Percentiles rank a stretch among this genome's conserved stretches.
These are phyloP conservation scores for Fusarium euwallaceae DNA, from an alignment of 2,329 filamentous ascomycete genomes.

Conservation along the genomic window DNA sequence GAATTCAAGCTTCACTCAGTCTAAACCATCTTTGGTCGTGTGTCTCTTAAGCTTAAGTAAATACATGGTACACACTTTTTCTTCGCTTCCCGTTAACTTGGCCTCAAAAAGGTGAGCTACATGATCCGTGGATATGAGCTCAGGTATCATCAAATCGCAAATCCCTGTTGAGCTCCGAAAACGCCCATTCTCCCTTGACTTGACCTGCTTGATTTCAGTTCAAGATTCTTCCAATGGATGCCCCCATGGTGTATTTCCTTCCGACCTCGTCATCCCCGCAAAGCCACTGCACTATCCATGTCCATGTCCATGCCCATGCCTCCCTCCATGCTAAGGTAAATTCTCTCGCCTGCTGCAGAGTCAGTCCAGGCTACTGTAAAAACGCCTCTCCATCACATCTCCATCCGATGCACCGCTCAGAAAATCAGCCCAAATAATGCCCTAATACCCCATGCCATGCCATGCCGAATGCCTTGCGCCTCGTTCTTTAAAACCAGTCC, in stretches of 20 bases:
- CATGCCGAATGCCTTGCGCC: constrained; percentile 16
- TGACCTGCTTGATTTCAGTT: constrained; percentile 10
- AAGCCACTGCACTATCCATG: constrained; percentile 7
- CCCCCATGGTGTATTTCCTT: not conserved
- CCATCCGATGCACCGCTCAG: constrained; percentile 22
- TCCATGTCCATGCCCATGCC: too few species aligned
- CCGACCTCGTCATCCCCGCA: not conserved
- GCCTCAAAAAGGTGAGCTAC: constrained; percentile 38
- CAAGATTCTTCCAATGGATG: constrained; percentile 4
- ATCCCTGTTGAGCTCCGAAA: constrained; percentile 33
- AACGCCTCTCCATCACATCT: constrained; percentile 26
- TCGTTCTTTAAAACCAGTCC: constrained; percentile 51
- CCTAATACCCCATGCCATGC: not conserved
- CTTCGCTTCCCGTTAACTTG: constrained; percentile 1
- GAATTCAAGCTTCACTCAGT: not conserved
- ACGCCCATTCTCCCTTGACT: constrained; percentile 34
- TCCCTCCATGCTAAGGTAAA: constrained; percentile 1
- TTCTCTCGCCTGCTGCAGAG: constrained; percentile 14
- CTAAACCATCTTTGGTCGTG: constrained; percentile 8
- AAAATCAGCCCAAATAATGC: constrained; percentile 26
- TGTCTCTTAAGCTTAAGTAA: constrained; percentile 7
- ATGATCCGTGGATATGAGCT: constrained; percentile 34
- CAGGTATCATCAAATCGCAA: constrained; percentile 47
- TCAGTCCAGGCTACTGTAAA: constrained; percentile 7
- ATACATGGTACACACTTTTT: constrained; percentile 4